Conservation (phyloP, 768 basidiomycete genomes). For the Suillus luteus region DNA sequence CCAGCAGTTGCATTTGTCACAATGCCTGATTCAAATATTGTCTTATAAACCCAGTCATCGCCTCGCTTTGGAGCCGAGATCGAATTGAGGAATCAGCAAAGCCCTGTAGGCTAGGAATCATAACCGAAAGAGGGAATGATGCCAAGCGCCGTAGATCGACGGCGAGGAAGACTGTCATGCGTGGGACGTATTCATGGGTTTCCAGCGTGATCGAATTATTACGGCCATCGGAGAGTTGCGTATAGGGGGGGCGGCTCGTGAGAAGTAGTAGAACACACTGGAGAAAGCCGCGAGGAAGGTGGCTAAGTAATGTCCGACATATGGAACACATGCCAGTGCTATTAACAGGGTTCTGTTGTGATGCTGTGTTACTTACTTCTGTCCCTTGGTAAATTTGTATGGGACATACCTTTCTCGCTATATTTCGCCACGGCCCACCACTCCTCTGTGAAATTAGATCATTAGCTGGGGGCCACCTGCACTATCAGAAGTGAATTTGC, state of each 20-base stretch:
- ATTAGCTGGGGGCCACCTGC: background rate
- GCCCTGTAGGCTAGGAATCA: no score
- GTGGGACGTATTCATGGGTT: no score
- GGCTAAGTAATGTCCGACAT: background rate
- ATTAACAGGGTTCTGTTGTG: no score
- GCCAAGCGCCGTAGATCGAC: background rate
- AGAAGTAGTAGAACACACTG: no score
- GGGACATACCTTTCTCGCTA: background rate
- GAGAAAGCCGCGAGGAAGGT: background rate
- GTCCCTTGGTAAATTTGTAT: background rate
- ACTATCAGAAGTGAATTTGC: background rate
- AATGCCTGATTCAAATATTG: no score
- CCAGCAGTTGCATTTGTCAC: no score
- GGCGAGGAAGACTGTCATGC: background rate
- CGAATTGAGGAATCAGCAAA: background rate
- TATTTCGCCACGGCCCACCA: background rate
- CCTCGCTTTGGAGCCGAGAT: background rate
- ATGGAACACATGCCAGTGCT: no score
- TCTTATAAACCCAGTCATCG: no score
- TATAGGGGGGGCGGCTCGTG: no score
- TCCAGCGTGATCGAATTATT: no score
- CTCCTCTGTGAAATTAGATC: background rate
- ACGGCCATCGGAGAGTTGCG: no score
- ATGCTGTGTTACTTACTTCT: no score
- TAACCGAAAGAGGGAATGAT: background rate